Base-by-base conservation (phyloP, 1,139 yeast species). In the Zygosaccharomyces pseudobailii region DNA sequence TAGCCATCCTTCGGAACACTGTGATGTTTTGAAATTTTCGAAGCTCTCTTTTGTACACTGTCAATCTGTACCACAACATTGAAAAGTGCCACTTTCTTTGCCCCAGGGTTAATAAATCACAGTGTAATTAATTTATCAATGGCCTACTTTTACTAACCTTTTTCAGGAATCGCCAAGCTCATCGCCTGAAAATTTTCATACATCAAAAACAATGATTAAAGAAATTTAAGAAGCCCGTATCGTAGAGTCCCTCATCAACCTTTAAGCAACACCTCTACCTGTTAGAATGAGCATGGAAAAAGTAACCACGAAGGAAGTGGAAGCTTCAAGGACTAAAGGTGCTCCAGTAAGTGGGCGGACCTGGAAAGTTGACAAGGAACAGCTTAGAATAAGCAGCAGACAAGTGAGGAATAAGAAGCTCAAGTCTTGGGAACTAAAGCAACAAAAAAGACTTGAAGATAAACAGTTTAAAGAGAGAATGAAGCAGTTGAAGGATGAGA, bases 401-500 rank as follows among this genome's bases (percentile, higher is more conserved):
- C 68, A 65, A 33, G 67, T 70, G 4, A 69, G 65, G 54, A 66
- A 60, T 46, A 61, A 55, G 51, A 63, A 58, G 44, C 46, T 62
- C 43, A 61, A 67, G 1, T 59, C 72, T 1, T 69, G 72, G 72
- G 70, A 63, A 42, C 58, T 63, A 44, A 69, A 66, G 52, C 61
- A 63, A 48, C 72, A 68, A 50, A 65, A 67, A 47, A 66, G 71
- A 53, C 52, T 66, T 21, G 71, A 69, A 48, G 73, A 71, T 32
- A 58, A 66, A 38, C 74, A 71, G 46, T 61, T 70, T 36, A 70
- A 70, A 51, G 69, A 66, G 32, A 79, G 77, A 56, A 53, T 75
- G 10, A 76, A 75, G 49, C 76, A 78, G 51, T 56, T 87, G 58
- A 76, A 80, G 58, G 79, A 79, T 35, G 90, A 83, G 55, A 83